Percentiles rank a stretch among this genome's conserved stretches.
Evolutionary conservation across 2,329 filamentous ascomycete genomes (phyloP).

Genomic region (Coniochaeta sp.): DNA sequence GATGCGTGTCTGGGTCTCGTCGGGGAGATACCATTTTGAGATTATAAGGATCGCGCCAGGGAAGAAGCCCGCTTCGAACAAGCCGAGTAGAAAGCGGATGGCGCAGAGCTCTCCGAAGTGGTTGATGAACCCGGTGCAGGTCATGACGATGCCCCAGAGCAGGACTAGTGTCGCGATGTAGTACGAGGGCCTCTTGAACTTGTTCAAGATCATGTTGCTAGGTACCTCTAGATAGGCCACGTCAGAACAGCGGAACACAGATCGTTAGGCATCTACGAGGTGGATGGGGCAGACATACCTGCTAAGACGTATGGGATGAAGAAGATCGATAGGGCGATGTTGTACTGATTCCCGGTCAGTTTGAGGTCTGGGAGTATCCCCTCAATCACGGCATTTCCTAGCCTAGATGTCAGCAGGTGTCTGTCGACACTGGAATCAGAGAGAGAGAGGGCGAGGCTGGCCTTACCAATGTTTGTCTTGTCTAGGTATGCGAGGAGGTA

Average conservation of each 20-base stretch:
- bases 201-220: constrained; percentile 23
- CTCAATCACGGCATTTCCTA: too few relatives aligned
- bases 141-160: constrained; percentile 8
- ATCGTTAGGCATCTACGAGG: too few relatives aligned
- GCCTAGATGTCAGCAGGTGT: too few relatives aligned
- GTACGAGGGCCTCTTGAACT: constrained; percentile 27
- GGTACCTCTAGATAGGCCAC: constrained; percentile 11
- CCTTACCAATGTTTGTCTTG: too few relatives aligned
- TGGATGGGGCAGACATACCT: too few relatives aligned
- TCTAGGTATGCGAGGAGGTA: too few relatives aligned
- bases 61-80: constrained; percentile 17
- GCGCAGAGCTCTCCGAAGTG: background rate
- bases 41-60: constrained; percentile 16
- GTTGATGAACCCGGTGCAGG: background rate
- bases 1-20: background rate
- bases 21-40: constrained; percentile 14
- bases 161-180: constrained; percentile 10
- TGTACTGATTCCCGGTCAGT: constrained; percentile 12
- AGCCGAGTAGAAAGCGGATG: constrained; percentile 12
- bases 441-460: too few relatives aligned
- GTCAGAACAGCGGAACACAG: too few relatives aligned
- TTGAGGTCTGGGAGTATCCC: too few relatives aligned
- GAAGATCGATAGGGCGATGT: constrained; percentile 25
- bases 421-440: too few relatives aligned
- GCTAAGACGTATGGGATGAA: constrained; percentile 19